Conservation (phyloP, 805 yeast species). For the Wickerhamia fluorescens region DNA sequence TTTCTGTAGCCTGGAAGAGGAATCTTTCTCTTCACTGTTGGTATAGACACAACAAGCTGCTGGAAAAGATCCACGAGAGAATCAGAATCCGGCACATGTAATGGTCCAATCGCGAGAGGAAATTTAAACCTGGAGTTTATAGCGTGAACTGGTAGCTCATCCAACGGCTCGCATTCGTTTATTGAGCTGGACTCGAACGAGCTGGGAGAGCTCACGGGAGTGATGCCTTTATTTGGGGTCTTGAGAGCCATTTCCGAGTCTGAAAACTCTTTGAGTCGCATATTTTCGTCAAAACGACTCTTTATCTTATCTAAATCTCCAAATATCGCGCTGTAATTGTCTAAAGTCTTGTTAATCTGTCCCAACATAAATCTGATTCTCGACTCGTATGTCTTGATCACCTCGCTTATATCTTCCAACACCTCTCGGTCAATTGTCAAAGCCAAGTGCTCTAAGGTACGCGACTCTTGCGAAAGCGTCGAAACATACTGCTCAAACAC, state of each 20-base stretch:
- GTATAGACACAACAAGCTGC: slow-evolving; percentile 16
- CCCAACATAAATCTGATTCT: slow-evolving; percentile 16
- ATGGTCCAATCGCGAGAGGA: slow-evolving; percentile 27
- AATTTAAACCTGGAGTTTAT: slow-evolving; percentile 15
- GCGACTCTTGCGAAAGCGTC: slow-evolving; percentile 18
- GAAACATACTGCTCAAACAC: slow-evolving; percentile 12
- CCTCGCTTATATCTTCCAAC: slow-evolving; percentile 25
- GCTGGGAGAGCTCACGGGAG: neutral
- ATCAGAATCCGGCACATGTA: slow-evolving; percentile 8
- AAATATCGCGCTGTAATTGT: slow-evolving; percentile 19
- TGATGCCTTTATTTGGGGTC: slow-evolving; percentile 1
- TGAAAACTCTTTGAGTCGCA: slow-evolving; percentile 26
- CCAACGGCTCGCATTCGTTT: slow-evolving; percentile 2
- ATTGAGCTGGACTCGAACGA: slow-evolving; percentile 1
- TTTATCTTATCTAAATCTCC: slow-evolving; percentile 22
- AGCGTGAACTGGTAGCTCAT: neutral
- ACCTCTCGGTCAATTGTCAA: slow-evolving; percentile 27
- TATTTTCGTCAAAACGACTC: slow-evolving; percentile 22
- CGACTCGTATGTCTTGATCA: slow-evolving; percentile 32
- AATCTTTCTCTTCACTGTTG: slow-evolving; percentile 23
- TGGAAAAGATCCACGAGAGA: slow-evolving; percentile 18
- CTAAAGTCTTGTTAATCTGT: slow-evolving; percentile 15
- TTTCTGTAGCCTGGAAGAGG: slow-evolving; percentile 34
- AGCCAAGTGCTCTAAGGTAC: slow-evolving; percentile 18
- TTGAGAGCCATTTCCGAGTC: too few relatives aligned